Evolutionary conservation across 2,329 filamentous ascomycete genomes (phyloP), one percentile per base, ranked within the genome.

Genomic region (Hymenoscyphus scutula): DNA sequence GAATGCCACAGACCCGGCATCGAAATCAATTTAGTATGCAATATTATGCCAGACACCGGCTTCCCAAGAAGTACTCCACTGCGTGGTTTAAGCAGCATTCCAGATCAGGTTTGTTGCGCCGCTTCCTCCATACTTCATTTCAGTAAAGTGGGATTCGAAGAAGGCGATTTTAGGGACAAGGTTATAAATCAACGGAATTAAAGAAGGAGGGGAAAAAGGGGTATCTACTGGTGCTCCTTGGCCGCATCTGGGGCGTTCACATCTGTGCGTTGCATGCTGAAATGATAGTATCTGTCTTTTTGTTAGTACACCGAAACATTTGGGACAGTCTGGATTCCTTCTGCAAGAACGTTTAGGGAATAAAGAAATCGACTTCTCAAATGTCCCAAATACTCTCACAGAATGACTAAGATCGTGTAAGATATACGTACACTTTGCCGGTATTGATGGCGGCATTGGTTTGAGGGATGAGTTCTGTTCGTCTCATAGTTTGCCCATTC

Each of bases 121-220:
- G 63, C 84, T 85, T 15, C 81, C 83, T 59, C 87, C 87, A 61
- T 84, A 84, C 77, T 89, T 89, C 72, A 90, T 78, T 78, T 90
- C 88, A n/a, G 87, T 90, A 76, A 91, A 90, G 76, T 90, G 88
- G 74, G 80, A 84, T 76, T 89, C 87, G 77, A 85, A 86, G 75
- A 81, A 81, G 71, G 74, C 76, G 68, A 80, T 78, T 76, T 90
- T 88, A 75, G 7, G 7, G 7, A 34, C 2, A 34, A n/a, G n/a
- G n/a, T n/a, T n/a, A n/a, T n/a, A n/a, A n/a, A n/a, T n/a, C n/a
- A n/a, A n/a, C n/a, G n/a, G n/a, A n/a, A n/a, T n/a, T n/a, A n/a
- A n/a, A n/a, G n/a, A n/a, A n/a, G n/a, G n/a, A n/a, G n/a, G n/a
- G n/a, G n/a, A n/a, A n/a, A n/a, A n/a, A n/a, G n/a, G n/a, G n/a